These are phyloP conservation scores for Heliamphora pulchella DNA, from an alignment of 179 eudicot genomes.

Conservation along the genomic window DNA sequence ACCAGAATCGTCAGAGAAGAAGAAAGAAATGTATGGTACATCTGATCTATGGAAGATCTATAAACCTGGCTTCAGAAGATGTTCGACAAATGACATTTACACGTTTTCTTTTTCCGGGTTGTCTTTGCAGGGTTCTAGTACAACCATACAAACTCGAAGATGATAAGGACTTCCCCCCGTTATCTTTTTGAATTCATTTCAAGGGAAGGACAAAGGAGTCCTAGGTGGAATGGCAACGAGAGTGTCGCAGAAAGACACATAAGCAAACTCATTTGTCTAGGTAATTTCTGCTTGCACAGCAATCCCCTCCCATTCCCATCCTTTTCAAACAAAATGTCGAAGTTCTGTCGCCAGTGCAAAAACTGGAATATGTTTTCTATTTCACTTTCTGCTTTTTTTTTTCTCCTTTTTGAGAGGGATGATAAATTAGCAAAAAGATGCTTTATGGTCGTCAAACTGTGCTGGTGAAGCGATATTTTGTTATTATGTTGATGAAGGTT, in stretches of 20 bases:
- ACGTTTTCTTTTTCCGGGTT: neutral
- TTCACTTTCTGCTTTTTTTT: neutral
- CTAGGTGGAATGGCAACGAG: neutral
- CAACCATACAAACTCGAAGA: conserved; percentile 26
- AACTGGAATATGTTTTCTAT: neutral
- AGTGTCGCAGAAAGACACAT: neutral
- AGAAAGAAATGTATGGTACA: conserved; percentile 17
- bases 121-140: conserved; percentile 15
- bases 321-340: neutral
- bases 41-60: conserved; percentile 11
- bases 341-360: neutral
- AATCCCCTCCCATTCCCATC: neutral
- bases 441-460: neutral
- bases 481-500: neutral
- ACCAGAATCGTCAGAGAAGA: conserved; percentile 12
- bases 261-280: neutral
- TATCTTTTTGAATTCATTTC: neutral
- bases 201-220: neutral
- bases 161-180: conserved; percentile 34
- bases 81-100: neutral
- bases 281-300: neutral
- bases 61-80: neutral
- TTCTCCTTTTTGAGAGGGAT: neutral
- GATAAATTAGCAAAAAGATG: neutral
- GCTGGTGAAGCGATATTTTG: neutral